phyloP scores from a whole-genome alignment of 2,329 filamentous ascomycete genomes.

The Aspergillus neotritici region DNA sequence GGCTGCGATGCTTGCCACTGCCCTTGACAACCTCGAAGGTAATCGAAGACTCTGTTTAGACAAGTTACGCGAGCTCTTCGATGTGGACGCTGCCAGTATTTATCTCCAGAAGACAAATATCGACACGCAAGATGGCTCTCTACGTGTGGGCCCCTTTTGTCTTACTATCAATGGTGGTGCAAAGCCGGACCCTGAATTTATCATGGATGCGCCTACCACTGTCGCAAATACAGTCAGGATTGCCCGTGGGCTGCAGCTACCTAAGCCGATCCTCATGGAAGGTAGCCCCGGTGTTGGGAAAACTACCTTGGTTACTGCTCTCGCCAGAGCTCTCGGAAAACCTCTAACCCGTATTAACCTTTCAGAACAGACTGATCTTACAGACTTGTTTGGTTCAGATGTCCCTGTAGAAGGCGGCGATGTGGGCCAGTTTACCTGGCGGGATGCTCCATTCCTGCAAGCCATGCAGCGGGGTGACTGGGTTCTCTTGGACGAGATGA shows the following conservation, averaged over 20 bases:
- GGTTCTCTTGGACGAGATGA: constrained; percentile 98
- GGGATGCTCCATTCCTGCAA: constrained; percentile 88
- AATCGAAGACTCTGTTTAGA: constrained; percentile 69
- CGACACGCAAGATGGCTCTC: constrained; percentile 44
- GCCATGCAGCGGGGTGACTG: constrained; percentile 96
- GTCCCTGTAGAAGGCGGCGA: constrained; percentile 90
- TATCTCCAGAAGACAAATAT: constrained; percentile 63
- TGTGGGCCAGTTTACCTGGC: constrained; percentile 88
- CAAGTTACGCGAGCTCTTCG: constrained; percentile 63
- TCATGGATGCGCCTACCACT: constrained; percentile 85
- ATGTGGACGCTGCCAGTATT: constrained; percentile 55
- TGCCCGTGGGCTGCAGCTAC: constrained; percentile 77
- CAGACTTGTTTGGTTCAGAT: constrained; percentile 95
- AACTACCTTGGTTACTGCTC: constrained; percentile 81
- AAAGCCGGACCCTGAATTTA: constrained; percentile 57
- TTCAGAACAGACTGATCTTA: constrained; percentile 94
- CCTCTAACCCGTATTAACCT: constrained; percentile 91
- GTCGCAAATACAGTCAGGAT: constrained; percentile 86
- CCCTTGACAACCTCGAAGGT: constrained; percentile 60
- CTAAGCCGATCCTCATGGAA: constrained; percentile 88
- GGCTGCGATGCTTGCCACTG: constrained; percentile 73
- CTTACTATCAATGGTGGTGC: constrained; percentile 51
- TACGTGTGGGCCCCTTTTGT: constrained; percentile 71
- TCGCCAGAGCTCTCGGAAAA: constrained; percentile 73
- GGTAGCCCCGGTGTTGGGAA: constrained; percentile 98